Conservation (phyloP, 305 asterid genomes). For the Vinca major region DNA sequence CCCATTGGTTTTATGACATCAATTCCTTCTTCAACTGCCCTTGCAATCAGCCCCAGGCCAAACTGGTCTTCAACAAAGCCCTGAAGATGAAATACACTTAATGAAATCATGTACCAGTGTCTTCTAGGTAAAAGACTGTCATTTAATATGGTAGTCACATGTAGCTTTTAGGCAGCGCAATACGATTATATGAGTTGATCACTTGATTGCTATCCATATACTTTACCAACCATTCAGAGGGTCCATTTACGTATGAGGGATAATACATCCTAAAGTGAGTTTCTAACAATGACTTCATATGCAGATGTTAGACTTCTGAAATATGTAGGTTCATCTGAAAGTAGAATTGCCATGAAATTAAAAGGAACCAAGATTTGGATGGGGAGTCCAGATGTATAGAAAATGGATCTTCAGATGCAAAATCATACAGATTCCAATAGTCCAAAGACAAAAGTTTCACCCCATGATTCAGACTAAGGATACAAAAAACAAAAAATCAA, state of each 20-base stretch:
- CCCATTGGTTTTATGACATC: constrained; percentile 93
- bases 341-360: not conserved
- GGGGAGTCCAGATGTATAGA: not conserved
- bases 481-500: not conserved
- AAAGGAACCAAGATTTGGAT: not conserved
- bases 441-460: not conserved
- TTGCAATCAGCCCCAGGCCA: constrained; percentile 93
- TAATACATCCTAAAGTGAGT: not conserved
- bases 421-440: not conserved
- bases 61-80: constrained; percentile 99
- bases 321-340: not conserved
- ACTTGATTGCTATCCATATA: not conserved
- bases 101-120: constrained; percentile 13
- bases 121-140: constrained; percentile 10
- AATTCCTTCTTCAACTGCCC: constrained; percentile 99
- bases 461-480: not conserved
- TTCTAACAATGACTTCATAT: not conserved
- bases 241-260: not conserved
- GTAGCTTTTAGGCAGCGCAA: not conserved
- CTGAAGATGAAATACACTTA: constrained; percentile 29
- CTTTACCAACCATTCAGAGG: not conserved
- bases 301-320: too few species aligned
- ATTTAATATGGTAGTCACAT: not conserved
- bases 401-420: not conserved
- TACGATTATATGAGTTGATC: not conserved